These are phyloP conservation scores for Ogataea thermomethanolica DNA, from an alignment of 805 yeast genomes.

Conservation along the genomic window DNA sequence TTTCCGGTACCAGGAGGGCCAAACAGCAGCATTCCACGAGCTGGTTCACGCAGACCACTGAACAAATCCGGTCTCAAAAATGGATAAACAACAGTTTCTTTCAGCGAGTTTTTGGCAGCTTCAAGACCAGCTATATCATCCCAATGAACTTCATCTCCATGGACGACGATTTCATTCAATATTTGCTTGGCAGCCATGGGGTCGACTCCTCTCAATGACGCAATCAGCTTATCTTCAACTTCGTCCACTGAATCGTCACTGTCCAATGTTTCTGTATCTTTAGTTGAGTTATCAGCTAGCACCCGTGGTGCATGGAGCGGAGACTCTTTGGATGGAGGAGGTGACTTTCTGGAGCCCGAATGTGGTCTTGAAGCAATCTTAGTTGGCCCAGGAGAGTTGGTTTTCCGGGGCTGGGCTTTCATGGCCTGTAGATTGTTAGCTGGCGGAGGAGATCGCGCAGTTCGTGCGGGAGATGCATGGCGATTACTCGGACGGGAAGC, in stretches of 20 bases:
- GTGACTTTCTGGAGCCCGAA: constrained; percentile 7
- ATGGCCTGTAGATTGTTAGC: constrained; percentile 3
- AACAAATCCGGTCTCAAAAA: constrained; percentile 91
- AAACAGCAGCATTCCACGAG: constrained; percentile 90
- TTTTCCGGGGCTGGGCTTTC: constrained; percentile 7
- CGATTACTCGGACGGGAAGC: constrained; percentile 6
- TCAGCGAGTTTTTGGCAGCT: constrained; percentile 80
- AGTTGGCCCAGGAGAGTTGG: constrained; percentile 16
- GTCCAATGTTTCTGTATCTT: constrained; percentile 30
- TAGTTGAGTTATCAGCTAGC: constrained; percentile 22
- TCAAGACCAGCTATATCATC: constrained; percentile 92
- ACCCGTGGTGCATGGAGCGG: constrained; percentile 11
- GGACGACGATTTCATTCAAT: constrained; percentile 79
- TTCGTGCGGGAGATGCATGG: constrained; percentile 14
- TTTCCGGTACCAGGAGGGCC: constrained; percentile 99
- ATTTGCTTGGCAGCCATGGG: constrained; percentile 76
- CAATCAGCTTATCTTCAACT: constrained; percentile 37
- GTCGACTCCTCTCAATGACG: constrained; percentile 69
- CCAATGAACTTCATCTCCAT: constrained; percentile 92
- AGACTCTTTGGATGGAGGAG: constrained; percentile 8
- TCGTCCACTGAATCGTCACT: constrained; percentile 23
- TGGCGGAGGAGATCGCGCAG: constrained; percentile 14
- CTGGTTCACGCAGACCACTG: constrained; percentile 88
- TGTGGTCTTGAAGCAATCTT: constrained; percentile 1
- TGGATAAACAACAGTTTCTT: constrained; percentile 95